Conservation (phyloP, 2,329 filamentous ascomycete genomes). For the Cryphonectria naterciae region DNA sequence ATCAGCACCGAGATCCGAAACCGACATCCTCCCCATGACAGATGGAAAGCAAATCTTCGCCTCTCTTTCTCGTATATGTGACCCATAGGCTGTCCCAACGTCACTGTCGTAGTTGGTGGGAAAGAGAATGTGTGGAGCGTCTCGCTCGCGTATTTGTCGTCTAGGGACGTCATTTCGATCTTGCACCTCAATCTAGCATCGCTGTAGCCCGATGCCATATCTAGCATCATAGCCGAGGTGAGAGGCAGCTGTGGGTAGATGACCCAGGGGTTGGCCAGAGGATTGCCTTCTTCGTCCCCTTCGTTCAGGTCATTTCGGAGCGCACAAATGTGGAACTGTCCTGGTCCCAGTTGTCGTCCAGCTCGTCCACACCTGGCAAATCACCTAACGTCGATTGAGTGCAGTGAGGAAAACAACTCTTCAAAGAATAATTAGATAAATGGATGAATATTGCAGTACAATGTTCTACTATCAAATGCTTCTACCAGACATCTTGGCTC, state of each 20-base stretch:
- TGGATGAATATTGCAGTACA: background rate
- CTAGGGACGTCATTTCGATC: conserved; percentile 2
- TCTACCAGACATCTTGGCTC: background rate
- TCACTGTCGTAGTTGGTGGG: background rate
- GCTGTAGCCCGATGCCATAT: conserved; percentile 12
- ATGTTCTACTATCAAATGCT: background rate
- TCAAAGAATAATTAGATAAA: background rate
- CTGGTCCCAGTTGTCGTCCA: no score
- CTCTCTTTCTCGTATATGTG: conserved; percentile 1
- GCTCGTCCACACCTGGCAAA: no score
- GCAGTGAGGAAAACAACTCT: background rate
- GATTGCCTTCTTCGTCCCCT: conserved; percentile 3
- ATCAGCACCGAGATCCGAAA: conserved; percentile 16
- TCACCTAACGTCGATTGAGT: background rate
- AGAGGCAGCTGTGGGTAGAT: no score
- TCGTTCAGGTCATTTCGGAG: conserved; percentile 15
- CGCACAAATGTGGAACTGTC: conserved; percentile 1
- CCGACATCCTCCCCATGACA: conserved; percentile 13
- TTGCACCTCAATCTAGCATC: conserved; percentile 7
- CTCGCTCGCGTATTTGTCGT: background rate
- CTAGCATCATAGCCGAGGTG: conserved; percentile 1
- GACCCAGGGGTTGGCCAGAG: no score
- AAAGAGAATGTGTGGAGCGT: conserved; percentile 9
- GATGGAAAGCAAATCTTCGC: background rate
- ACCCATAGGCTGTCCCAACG: background rate